Base-by-base conservation (phyloP, 2,329 filamentous ascomycete species). In the Calcarisporium arbuscula region DNA sequence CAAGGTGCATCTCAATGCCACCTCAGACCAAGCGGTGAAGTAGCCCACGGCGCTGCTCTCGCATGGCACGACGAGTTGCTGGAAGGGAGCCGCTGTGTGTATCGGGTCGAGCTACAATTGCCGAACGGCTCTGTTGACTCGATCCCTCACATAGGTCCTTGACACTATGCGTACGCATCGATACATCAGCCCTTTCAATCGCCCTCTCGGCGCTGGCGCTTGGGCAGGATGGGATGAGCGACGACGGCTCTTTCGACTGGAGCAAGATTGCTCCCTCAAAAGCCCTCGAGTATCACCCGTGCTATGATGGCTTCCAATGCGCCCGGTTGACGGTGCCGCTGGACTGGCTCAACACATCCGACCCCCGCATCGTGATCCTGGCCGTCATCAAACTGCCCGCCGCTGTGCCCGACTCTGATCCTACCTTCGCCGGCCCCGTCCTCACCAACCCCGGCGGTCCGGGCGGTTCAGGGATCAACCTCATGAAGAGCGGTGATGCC, bases 391-490 rank as follows among this genome's bases (percentile, higher is more conserved):
- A 57, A 34, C 52, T 60, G 8, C 61, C 62, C 0, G 64, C 64
- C 23, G 40, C 38, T 2, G 65, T 68, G 4, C 36, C 53, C 8
- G 51, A 57, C 19, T 26, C 45, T n/a, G 56, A 64, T 37, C 50
- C 58, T 3, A 40, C 50, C 23, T 68, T 61, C 32, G 62, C 54
- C 19, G 66, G 66, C 12, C 53, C 64, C 28, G 49, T 68, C 26
- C 52, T 69, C 42, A 46, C 49, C 30, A 68, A 68, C 50, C 65
- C 64, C 1, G 67, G 67, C 26, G 66, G 67, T 0, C 66, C 66
- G 0, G 62, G 65, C 19, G 60, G 50, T 12, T 62, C 60, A 2
- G 65, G 66, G 10, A 53, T 65, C 4, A 22, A 18, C 1, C 41
- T 55, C 10, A 22, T 58, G 5, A 43, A 55, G 6, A 16, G 5